Evolutionary conservation across 805 yeast genomes (phyloP).

Genomic region (Wickerhamiella brachini): DNA sequence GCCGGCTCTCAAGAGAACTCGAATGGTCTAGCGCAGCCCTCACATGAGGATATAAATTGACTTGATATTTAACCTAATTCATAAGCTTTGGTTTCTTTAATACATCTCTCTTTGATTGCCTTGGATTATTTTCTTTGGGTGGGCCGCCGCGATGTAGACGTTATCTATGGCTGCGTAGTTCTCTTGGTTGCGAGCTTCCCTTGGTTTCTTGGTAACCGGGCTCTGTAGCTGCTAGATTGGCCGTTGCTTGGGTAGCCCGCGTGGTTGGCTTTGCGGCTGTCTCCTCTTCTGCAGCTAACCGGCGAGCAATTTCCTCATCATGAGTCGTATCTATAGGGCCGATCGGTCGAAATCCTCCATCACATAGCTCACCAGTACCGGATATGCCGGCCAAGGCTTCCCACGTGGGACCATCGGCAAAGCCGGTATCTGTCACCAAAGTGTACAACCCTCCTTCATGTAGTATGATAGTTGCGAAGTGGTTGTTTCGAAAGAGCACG

Average conservation of each 20-base stretch:
- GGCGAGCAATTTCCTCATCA: conserved; percentile 4
- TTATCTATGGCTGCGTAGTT: no score
- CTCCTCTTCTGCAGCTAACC: conserved; percentile 2
- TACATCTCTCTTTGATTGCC: conserved; percentile 18
- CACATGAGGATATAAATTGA: background rate
- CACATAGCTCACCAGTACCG: conserved; percentile 63
- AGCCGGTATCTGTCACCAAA: conserved; percentile 66
- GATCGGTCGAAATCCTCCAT: conserved; percentile 46
- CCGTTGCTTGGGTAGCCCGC: no score
- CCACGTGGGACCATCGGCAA: conserved; percentile 49
- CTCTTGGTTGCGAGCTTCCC: no score
- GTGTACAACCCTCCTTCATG: conserved; percentile 37
- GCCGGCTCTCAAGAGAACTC: background rate
- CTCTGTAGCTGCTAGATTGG: no score
- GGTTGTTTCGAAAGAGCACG: conserved; percentile 80
- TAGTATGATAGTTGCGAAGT: conserved; percentile 54
- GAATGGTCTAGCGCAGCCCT: background rate
- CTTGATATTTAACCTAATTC: background rate
- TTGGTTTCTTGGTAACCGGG: no score
- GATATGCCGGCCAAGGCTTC: conserved; percentile 52
- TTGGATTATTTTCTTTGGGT: no score
- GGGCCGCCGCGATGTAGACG: no score
- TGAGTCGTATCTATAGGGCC: conserved; percentile 8
- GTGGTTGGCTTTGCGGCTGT: no score
- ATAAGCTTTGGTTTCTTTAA: conserved; percentile 50